Conservation (phyloP, 2,329 filamentous ascomycete species). For the Colletotrichum sp. region DNA sequence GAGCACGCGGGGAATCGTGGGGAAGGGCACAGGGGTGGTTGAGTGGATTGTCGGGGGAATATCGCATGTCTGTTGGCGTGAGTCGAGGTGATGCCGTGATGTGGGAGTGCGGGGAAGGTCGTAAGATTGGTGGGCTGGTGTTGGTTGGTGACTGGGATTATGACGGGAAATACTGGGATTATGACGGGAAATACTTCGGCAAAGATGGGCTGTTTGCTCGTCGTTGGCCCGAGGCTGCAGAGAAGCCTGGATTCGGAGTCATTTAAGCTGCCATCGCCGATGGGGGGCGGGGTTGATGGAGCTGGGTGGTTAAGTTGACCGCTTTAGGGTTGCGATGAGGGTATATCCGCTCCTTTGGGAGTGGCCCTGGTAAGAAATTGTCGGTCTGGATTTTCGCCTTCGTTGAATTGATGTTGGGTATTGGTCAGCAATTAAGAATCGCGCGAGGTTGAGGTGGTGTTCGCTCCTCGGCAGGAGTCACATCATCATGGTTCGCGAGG, state of each 20-base stretch:
- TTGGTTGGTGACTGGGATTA: neutral
- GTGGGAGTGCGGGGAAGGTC: slow-evolving; percentile 9
- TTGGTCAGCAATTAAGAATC: neutral
- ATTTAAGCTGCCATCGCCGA: neutral
- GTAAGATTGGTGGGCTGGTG: neutral
- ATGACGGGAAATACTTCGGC: neutral
- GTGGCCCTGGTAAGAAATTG: neutral
- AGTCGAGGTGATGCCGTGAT: neutral
- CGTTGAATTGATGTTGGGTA: neutral
- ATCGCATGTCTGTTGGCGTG: neutral
- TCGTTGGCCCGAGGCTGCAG: neutral
- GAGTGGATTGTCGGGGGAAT: neutral
- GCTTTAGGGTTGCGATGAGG: neutral
- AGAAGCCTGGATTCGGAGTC: neutral
- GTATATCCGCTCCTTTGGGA: neutral
- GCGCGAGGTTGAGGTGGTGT: neutral
- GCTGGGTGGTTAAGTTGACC: neutral
- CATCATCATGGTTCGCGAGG: neutral
- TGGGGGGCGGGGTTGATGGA: neutral
- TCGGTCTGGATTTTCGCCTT: neutral
- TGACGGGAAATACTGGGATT: neutral
- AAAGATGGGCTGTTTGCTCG: neutral
- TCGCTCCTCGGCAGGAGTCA: neutral
- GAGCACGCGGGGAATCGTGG: slow-evolving; percentile 7
- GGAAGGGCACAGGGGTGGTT: neutral